Evolutionary conservation across 2,329 filamentous ascomycete species (phyloP), one percentile per base, ranked within the genome.

Genomic region (Truncatella angustata): DNA sequence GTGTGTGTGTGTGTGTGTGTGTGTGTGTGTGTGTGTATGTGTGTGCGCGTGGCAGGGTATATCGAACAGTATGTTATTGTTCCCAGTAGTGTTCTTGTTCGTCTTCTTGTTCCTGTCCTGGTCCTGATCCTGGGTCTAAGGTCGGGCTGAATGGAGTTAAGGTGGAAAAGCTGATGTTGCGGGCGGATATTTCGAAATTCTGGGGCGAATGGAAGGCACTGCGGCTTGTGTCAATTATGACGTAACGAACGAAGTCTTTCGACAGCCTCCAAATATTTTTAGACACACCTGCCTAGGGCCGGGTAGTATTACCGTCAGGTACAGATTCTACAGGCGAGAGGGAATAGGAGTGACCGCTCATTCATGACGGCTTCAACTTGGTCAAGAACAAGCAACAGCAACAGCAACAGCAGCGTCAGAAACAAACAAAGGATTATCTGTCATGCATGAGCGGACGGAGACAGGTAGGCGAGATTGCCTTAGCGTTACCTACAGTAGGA

Each of bases 111-210:
- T 24, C 40, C n/a, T 28, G 24, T 44, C 12, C 40, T 6, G 23
- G 16, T 28, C 23, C 20, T 16, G 21, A 44, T 44, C 40, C n/a
- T 39, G 18, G 36, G 36, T 39, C 4, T n/a, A 21, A 21, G 44
- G 44, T 21, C 24, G 26, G 26, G 44, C 44, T 47, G 44, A 47
- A 47, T 47, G 44, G 30, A 47, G 44, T 47, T 47, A 47, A 47
- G 44, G 44, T 47, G 44, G 44, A 47, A 47, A 47, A 47, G 44
- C 26, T 47, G 44, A 35, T 35, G 26, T 35, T 34, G 44, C 44
- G 44, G 44, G 44, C 30, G 28, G 39, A 21, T 42, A 28, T 44
- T 21, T 44, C n/a, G n/a, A 21, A 26, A 39, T 44, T 44, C 21
- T 32, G 44, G 43, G 28, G 44, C 26, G 30, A 35, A 28, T 24